These are phyloP conservation scores for Umbilicus rupestris DNA, from an alignment of 164 flowering plant species.

Conservation along the genomic window DNA sequence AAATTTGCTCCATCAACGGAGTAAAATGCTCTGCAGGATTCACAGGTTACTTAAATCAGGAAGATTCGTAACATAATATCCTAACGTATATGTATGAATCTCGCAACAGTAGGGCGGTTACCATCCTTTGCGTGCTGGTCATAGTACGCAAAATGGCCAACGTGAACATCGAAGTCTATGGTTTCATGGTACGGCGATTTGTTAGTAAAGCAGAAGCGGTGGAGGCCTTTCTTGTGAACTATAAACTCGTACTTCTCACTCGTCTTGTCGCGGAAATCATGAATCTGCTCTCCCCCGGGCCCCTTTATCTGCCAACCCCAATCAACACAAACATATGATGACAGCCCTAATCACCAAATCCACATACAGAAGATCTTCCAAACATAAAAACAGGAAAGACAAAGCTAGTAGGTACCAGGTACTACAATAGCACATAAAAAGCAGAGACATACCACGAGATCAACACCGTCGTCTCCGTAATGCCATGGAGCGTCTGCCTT, in stretches of 20 bases:
- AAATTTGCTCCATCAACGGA: slow-evolving; percentile 76
- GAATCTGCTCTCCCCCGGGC: slow-evolving; percentile 76
- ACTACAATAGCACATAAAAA: too few species aligned
- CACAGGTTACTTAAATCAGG: slow-evolving; percentile 11
- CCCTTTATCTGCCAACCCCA: slow-evolving; percentile 65
- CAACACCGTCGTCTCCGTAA: slow-evolving; percentile 61
- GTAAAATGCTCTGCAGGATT: slow-evolving; percentile 68
- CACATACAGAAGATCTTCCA: too few species aligned
- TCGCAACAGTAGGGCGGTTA: neutral
- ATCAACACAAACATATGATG: neutral
- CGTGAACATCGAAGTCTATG: slow-evolving; percentile 37
- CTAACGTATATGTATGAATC: neutral
- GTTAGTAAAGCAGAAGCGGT: slow-evolving; percentile 70
- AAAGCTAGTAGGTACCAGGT: neutral
- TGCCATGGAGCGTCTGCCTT: slow-evolving; percentile 73
- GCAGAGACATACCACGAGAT: slow-evolving; percentile 60
- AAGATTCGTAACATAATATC: neutral
- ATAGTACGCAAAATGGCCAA: slow-evolving; percentile 28
- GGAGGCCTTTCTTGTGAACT: slow-evolving; percentile 62
- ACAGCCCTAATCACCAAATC: too few species aligned
- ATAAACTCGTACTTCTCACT: slow-evolving; percentile 80
- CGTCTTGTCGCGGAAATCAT: slow-evolving; percentile 61
- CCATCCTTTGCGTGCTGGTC: slow-evolving; percentile 47
- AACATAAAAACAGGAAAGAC: neutral
- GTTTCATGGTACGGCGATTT: slow-evolving; percentile 44